Conservation (phyloP, 768 basidiomycete genomes). For the Trametes cingulata region DNA sequence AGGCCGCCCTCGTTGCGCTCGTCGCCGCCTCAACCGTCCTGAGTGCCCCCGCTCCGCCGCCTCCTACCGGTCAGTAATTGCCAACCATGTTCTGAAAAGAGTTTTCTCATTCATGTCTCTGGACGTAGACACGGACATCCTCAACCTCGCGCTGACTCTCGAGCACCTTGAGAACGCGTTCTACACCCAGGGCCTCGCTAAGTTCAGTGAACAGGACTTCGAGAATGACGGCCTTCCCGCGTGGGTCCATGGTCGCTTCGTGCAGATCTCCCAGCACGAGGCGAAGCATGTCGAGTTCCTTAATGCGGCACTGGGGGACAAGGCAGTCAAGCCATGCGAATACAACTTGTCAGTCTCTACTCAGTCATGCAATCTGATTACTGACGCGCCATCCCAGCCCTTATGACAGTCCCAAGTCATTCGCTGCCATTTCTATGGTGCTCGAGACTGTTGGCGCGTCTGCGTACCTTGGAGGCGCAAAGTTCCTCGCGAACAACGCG, state of each 20-base stretch:
- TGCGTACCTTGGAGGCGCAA: constrained; percentile 60
- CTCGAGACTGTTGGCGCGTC: constrained; percentile 56
- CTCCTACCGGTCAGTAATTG: constrained; percentile 5
- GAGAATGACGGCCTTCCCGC: constrained; percentile 45
- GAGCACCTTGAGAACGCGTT: constrained; percentile 50
- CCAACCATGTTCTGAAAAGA: background rate
- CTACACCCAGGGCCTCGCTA: constrained; percentile 44
- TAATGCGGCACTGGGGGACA: constrained; percentile 43
- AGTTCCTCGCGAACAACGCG: constrained; percentile 38
- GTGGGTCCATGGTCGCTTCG: constrained; percentile 51
- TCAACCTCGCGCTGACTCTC: constrained; percentile 51
- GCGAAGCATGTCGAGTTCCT: constrained; percentile 55
- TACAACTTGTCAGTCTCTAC: constrained; percentile 53
- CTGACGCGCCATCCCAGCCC: constrained; percentile 32
- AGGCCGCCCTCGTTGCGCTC: constrained; percentile 15
- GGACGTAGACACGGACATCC: constrained; percentile 28
- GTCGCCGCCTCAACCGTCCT: constrained; percentile 19
- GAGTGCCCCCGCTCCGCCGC: constrained; percentile 14
- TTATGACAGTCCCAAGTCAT: constrained; percentile 43
- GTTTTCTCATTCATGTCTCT: background rate
- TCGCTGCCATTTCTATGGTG: constrained; percentile 45
- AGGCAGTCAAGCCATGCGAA: constrained; percentile 53
- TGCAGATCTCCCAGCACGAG: constrained; percentile 58
- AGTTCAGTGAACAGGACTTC: constrained; percentile 50
- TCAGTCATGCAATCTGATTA: too few relatives aligned